phyloP scores from a whole-genome alignment of 1,284 basidiomycete genomes.

The Pseudomicrostroma phylloplanum region DNA sequence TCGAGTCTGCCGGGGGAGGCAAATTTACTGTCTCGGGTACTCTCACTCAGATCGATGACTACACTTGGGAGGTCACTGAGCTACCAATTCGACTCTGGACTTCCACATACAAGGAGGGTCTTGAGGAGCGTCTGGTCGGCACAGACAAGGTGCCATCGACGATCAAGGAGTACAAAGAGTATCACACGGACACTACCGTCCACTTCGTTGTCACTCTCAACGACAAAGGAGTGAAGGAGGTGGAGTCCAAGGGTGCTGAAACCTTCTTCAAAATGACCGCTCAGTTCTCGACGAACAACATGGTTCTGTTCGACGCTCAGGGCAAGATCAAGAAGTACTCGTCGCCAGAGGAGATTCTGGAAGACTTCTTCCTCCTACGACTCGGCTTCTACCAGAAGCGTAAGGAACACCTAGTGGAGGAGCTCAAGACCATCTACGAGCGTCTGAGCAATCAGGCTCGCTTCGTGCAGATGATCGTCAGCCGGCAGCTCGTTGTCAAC shows the following conservation, averaged over 20 bases:
- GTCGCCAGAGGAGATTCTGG: constrained; percentile 81
- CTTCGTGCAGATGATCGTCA: constrained; percentile 93
- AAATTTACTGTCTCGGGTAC: constrained; percentile 81
- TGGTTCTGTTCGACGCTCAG: constrained; percentile 96
- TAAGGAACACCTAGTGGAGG: constrained; percentile 73
- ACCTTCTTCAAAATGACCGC: constrained; percentile 85
- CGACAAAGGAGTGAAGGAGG: constrained; percentile 74
- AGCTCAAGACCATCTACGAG: constrained; percentile 77
- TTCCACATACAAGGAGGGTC: constrained; percentile 78
- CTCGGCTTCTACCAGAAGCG: constrained; percentile 78
- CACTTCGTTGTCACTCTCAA: constrained; percentile 82
- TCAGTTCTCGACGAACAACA: constrained; percentile 83
- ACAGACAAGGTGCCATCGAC: constrained; percentile 61
- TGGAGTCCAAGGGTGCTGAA: constrained; percentile 77
- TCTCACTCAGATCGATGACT: constrained; percentile 71
- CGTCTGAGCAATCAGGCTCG: constrained; percentile 89
- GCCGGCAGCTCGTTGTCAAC: constrained; percentile 78
- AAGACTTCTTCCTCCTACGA: constrained; percentile 86
- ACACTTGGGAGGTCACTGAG: constrained; percentile 89
- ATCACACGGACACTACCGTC: constrained; percentile 78
- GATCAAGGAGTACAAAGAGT: constrained; percentile 55
- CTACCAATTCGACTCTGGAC: constrained; percentile 95
- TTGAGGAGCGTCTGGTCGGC: constrained; percentile 63
- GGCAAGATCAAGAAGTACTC: constrained; percentile 93
- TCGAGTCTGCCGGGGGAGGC: constrained; percentile 72